Evolutionary conservation across 2,329 filamentous ascomycete genomes (phyloP).

Genomic region (Fusarium vanettenii): DNA sequence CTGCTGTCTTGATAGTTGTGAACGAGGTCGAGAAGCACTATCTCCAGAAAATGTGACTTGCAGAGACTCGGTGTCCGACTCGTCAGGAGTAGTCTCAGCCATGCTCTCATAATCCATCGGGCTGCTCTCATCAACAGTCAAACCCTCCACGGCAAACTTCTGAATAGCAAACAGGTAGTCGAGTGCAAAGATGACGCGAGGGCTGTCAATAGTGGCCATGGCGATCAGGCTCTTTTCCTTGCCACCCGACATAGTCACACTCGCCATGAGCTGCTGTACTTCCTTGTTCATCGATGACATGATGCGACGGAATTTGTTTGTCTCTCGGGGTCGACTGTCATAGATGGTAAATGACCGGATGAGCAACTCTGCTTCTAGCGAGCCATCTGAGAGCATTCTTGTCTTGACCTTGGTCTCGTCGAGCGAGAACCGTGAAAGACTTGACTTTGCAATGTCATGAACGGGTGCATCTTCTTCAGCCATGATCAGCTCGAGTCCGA

Average conservation of each 20-base stretch:
- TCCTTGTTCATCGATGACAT: constrained; percentile 97
- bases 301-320: constrained; percentile 97
- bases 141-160: constrained; percentile 79
- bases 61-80: constrained; percentile 70
- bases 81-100: constrained; percentile 64
- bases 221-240: constrained; percentile 85
- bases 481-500: constrained; percentile 88
- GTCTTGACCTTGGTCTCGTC: constrained; percentile 94
- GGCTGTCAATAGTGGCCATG: constrained; percentile 94
- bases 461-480: constrained; percentile 81
- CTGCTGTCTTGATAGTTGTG: constrained; percentile 43
- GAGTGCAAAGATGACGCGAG: constrained; percentile 91
- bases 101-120: constrained; percentile 64
- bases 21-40: constrained; percentile 46
- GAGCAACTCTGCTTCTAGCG: constrained; percentile 90
- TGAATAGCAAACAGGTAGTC: constrained; percentile 95
- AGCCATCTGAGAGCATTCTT: constrained; percentile 90
- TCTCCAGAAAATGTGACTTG: constrained; percentile 57
- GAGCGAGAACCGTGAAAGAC: constrained; percentile 92
- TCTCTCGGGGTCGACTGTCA: constrained; percentile 88
- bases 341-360: constrained; percentile 95
- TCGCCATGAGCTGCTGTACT: constrained; percentile 98
- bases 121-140: constrained; percentile 69
- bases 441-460: constrained; percentile 80
- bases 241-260: constrained; percentile 89